Conservation (phyloP, 352 stramenopile genomes). For the Phytophthora citrophthora region DNA sequence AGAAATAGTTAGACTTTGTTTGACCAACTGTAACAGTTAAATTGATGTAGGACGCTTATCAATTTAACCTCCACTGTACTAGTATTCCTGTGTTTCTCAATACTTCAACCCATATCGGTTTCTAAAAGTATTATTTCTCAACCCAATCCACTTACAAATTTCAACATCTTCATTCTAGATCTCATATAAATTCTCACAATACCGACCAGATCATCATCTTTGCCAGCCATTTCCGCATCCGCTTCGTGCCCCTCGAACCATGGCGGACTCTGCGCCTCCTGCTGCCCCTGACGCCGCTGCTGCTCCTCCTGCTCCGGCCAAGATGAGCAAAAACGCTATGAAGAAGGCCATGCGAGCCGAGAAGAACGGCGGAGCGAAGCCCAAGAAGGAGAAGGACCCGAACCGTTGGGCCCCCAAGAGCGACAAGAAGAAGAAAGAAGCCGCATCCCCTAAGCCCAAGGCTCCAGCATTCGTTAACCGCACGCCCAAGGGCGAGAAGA, state of each 20-base stretch:
- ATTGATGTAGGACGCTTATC: too few species aligned
- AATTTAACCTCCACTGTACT: not conserved
- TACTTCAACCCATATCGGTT: slow-evolving; percentile 4
- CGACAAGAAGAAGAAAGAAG: slow-evolving; percentile 88
- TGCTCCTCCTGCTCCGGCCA: slow-evolving; percentile 35
- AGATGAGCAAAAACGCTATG: slow-evolving; percentile 96
- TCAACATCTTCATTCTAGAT: not conserved
- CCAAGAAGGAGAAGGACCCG: slow-evolving; percentile 97
- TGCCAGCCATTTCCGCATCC: slow-evolving; percentile 32
- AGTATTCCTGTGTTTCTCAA: not conserved
- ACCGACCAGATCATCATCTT: slow-evolving; percentile 1
- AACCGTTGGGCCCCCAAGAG: slow-evolving; percentile 90
- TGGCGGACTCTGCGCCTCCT: slow-evolving; percentile 18
- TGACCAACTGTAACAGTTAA: too few species aligned
- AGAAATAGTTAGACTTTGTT: too few species aligned
- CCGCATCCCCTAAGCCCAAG: slow-evolving; percentile 34
- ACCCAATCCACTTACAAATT: not conserved
- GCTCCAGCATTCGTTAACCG: slow-evolving; percentile 88
- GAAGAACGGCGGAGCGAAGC: slow-evolving; percentile 80
- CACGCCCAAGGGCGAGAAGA: slow-evolving; percentile 96
- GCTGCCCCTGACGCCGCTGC: slow-evolving; percentile 9
- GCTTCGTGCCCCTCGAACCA: slow-evolving; percentile 5
- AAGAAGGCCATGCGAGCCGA: slow-evolving; percentile 93
- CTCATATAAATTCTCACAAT: not conserved
- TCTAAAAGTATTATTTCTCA: too few species aligned